Evolutionary conservation across 2,329 filamentous ascomycete species (phyloP).

Genomic region (Microdochium bolleyi): DNA sequence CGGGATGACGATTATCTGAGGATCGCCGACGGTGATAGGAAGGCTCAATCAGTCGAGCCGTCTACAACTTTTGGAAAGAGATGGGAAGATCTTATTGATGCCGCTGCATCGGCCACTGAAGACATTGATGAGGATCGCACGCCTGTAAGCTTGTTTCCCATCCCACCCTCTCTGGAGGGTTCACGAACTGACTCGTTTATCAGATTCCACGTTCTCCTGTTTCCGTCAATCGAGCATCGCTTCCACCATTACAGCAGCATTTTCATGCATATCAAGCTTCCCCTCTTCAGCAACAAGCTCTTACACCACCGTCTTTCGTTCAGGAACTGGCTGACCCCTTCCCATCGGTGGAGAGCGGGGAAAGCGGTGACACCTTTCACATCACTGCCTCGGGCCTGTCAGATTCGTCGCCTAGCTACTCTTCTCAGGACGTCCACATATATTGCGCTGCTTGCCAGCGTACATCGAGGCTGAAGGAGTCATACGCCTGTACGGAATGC

Average conservation of each 20-base stretch:
- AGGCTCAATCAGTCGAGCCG: constrained; percentile 82
- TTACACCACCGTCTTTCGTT: constrained; percentile 73
- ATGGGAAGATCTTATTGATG: constrained; percentile 95
- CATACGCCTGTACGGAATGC: constrained; percentile 92
- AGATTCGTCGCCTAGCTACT: constrained; percentile 66
- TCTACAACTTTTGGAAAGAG: constrained; percentile 75
- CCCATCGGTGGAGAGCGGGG: constrained; percentile 76
- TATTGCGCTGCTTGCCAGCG: constrained; percentile 86
- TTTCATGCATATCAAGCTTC: constrained; percentile 79
- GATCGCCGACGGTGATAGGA: constrained; percentile 61
- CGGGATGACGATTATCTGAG: constrained; percentile 59
- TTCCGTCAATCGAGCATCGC: constrained; percentile 52
- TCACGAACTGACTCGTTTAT: constrained; percentile 33
- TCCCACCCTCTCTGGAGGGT: constrained; percentile 21
- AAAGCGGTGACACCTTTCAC: constrained; percentile 65
- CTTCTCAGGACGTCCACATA: constrained; percentile 73
- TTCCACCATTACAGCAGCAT: constrained; percentile 52
- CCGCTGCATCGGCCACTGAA: constrained; percentile 83
- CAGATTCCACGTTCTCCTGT: constrained; percentile 59
- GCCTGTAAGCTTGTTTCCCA: constrained; percentile 52
- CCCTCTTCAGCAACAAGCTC: constrained; percentile 71
- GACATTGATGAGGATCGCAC: constrained; percentile 86
- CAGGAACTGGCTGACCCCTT: constrained; percentile 69
- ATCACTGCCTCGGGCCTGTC: constrained; percentile 58
- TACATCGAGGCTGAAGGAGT: constrained; percentile 69